These are phyloP conservation scores for Argentina anserina DNA, from an alignment of 306 rosid genomes.

Conservation along the genomic window DNA sequence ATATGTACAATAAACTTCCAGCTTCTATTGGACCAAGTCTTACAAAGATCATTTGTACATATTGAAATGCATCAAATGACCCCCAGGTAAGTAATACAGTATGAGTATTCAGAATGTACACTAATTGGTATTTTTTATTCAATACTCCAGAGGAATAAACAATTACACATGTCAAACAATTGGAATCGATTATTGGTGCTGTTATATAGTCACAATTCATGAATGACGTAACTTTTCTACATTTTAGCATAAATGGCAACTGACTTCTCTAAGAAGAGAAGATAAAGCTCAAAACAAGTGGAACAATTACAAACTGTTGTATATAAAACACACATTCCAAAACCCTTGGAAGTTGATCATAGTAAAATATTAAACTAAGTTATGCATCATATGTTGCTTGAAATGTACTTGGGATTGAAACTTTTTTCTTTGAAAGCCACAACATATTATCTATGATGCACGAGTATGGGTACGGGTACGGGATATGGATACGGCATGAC, in stretches of 20 bases:
- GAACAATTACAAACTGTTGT: too few relatives aligned
- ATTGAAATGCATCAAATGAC: background rate
- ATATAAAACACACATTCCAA: background rate
- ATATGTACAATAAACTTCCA: background rate
- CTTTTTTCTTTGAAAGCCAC: background rate
- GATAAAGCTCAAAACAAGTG: background rate
- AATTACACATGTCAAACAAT: background rate
- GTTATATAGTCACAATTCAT: background rate
- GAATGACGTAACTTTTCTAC: slow-evolving; percentile 1
- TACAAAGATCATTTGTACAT: background rate
- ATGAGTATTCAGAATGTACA: background rate
- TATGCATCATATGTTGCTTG: background rate
- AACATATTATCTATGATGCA: too few relatives aligned
- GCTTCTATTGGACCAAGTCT: background rate
- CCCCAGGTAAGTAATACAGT: background rate
- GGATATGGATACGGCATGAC: too few relatives aligned
- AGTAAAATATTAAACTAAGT: background rate
- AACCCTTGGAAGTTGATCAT: background rate
- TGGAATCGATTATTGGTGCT: background rate
- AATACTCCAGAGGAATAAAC: too few relatives aligned
- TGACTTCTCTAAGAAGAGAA: background rate
- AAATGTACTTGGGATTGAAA: background rate
- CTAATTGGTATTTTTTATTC: background rate
- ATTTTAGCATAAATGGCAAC: background rate
- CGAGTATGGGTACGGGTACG: too few relatives aligned